A percentile compares a stretch with the other conserved stretches of the same genome.
phyloP scores from a whole-genome alignment of 495 filamentous ascomycete genomes.

The Hypoxylon crocopeplum region DNA sequence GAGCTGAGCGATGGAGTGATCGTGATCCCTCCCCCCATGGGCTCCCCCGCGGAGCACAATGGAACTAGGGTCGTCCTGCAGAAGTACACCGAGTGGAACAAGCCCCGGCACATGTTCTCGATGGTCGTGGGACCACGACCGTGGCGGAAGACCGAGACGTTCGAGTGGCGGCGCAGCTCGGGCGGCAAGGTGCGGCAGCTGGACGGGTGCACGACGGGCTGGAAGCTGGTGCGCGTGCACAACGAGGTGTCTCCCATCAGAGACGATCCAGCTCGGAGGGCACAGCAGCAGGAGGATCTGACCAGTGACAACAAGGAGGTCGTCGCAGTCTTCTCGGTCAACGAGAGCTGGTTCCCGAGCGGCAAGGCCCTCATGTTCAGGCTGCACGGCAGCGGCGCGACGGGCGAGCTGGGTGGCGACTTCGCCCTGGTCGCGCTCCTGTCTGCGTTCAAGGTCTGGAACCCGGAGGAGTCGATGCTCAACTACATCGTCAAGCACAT shows the following conservation, averaged over 20 bases:
- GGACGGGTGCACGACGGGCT: not conserved
- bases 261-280: not conserved
- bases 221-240: not conserved
- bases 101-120: too few species aligned
- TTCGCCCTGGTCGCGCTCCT: not conserved
- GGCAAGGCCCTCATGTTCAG: not conserved
- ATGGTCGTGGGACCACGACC: not conserved
- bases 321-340: not conserved
- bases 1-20: too few species aligned
- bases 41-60: too few species aligned
- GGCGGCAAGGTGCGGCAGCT: not conserved
- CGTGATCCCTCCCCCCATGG: too few species aligned
- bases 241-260: not conserved
- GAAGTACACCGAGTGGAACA: too few species aligned
- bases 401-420: not conserved
- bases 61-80: too few species aligned
- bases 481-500: too few species aligned
- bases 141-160: not conserved
- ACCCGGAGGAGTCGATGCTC: too few species aligned
- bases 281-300: not conserved
- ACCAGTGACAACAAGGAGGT: conserved; percentile 3
- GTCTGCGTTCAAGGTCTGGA: not conserved
- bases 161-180: not conserved
- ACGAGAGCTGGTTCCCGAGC: too few species aligned
- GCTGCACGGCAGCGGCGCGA: not conserved